phyloP scores from a whole-genome alignment of 2,329 filamentous ascomycete genomes.

The Pestalotiopsis sp. region DNA sequence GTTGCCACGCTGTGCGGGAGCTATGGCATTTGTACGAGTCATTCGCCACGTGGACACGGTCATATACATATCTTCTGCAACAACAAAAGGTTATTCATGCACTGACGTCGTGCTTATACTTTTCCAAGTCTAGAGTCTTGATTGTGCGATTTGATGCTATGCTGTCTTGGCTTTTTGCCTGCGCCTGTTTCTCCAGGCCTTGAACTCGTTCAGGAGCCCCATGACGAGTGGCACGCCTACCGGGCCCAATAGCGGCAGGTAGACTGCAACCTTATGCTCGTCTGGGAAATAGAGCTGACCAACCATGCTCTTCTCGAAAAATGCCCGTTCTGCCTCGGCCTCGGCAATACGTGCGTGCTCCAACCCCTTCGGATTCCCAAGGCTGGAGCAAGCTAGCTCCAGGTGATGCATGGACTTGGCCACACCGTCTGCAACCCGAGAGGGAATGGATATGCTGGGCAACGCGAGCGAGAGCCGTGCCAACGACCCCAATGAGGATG shows the following conservation, averaged over 20 bases:
- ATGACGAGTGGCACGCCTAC: constrained; percentile 88
- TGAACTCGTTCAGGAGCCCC: constrained; percentile 80
- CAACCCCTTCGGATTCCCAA: constrained; percentile 70
- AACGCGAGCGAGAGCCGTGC: constrained; percentile 83
- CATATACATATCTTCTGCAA: background rate
- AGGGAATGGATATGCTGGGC: constrained; percentile 88
- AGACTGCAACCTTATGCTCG: constrained; percentile 97
- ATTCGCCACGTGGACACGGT: background rate
- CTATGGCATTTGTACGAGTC: background rate
- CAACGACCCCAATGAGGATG: constrained; percentile 90
- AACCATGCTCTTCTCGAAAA: constrained; percentile 99
- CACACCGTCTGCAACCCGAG: constrained; percentile 83
- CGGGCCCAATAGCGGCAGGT: constrained; percentile 86
- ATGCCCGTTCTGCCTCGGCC: constrained; percentile 86
- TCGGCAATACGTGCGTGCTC: constrained; percentile 84
- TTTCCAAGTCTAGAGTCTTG: background rate
- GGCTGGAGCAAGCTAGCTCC: constrained; percentile 71
- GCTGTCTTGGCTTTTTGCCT: constrained; percentile 43
- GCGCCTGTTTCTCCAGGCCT: constrained; percentile 56
- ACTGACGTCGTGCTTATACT: background rate
- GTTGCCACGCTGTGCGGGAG: background rate
- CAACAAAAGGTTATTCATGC: background rate
- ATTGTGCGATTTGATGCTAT: background rate
- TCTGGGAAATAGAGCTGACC: constrained; percentile 98
- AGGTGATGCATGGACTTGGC: constrained; percentile 79